Percentiles rank a stretch among this genome's conserved stretches.
Conservation (phyloP, 805 yeast species). For the Kuraishia ogatae region DNA sequence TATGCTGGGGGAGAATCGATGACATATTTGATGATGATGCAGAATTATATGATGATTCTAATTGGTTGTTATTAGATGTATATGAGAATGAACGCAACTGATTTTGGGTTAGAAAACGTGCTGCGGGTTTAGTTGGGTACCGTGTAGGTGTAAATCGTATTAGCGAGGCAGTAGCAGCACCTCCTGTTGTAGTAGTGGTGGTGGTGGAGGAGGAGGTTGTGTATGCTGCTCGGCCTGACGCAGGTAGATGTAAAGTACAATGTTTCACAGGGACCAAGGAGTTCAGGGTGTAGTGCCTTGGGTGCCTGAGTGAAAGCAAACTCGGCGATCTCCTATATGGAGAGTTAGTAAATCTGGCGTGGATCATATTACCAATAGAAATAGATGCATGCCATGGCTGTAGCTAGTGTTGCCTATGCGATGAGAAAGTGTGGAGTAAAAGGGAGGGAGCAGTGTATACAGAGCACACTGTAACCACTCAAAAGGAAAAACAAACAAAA, state of each 20-base stretch:
- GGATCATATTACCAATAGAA: background rate
- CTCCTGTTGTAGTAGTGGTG: background rate
- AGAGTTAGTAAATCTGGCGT: background rate
- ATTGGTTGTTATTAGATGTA: background rate
- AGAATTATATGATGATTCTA: background rate
- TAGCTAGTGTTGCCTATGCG: too few relatives aligned
- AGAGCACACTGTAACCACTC: too few relatives aligned
- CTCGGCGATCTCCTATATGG: background rate
- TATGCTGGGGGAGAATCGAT: constrained; percentile 8
- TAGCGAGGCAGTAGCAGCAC: background rate
- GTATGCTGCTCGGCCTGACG: background rate
- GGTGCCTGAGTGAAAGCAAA: background rate
- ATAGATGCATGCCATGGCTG: background rate
- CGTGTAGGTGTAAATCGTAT: background rate
- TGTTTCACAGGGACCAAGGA: background rate
- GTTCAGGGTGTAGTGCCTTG: background rate
- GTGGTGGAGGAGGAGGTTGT: too few relatives aligned
- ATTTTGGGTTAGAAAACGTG: background rate
- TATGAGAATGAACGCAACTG: background rate
- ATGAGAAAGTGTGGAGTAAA: too few relatives aligned
- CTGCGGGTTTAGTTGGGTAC: background rate
- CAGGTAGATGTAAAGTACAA: background rate
- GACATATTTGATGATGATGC: constrained; percentile 1
- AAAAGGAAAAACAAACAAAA: background rate
- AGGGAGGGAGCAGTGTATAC: too few relatives aligned